A percentile compares a stretch with the other conserved stretches of the same genome.
Conservation (phyloP, 805 yeast species). For the Yarrowia sp. region DNA sequence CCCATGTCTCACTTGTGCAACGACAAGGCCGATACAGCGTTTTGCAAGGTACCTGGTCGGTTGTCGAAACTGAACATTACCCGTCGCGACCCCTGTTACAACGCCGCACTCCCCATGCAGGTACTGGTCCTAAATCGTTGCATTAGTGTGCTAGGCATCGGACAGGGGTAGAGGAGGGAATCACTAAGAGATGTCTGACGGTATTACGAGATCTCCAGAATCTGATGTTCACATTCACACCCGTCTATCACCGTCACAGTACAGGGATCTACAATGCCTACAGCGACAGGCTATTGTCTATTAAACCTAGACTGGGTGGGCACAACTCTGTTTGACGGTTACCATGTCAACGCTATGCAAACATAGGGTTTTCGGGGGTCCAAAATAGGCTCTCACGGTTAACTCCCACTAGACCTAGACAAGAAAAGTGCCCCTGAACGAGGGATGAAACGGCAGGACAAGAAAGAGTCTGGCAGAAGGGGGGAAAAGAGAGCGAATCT, state of each 20-base stretch:
- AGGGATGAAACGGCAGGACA: not conserved
- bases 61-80: not conserved
- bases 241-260: too few relatives aligned
- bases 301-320: constrained; percentile 23
- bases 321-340: not conserved
- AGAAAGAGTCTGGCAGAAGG: too few relatives aligned
- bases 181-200: too few relatives aligned
- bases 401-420: constrained; percentile 7
- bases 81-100: constrained; percentile 17
- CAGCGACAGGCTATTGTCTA: constrained; percentile 2
- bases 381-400: not conserved
- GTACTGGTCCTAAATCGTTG: constrained; percentile 13
- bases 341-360: constrained; percentile 14
- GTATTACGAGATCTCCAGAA: too few relatives aligned
- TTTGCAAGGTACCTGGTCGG: constrained; percentile 9
- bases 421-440: constrained; percentile 4
- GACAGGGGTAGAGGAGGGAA: too few relatives aligned
- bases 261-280: not conserved
- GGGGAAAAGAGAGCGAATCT: too few relatives aligned
- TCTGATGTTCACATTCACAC: too few relatives aligned
- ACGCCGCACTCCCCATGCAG: constrained; percentile 28
- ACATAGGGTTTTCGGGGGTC: not conserved
- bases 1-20: constrained; percentile 9
- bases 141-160: not conserved
- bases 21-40: not conserved